Base-by-base conservation (phyloP, 148 eudicot species). In the Rhododendron simsii region DNA sequence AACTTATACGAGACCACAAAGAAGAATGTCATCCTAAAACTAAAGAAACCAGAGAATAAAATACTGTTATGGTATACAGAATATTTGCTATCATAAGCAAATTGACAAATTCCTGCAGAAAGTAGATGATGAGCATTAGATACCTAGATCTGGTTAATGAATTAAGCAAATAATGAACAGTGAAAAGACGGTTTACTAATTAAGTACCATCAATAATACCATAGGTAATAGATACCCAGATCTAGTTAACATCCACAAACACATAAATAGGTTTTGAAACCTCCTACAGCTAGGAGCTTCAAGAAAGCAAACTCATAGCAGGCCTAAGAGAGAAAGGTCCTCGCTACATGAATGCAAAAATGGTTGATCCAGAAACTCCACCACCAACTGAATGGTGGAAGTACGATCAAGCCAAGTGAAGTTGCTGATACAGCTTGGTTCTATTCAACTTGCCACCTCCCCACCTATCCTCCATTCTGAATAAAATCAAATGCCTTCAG, bases 51-150 rank as follows among this genome's bases (percentile, higher is more conserved):
- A 26, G 2, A 63, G 63, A 11, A 10, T 2, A 59, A 61, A 14
- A 61, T 1, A 39, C 39, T 23, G 16, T 8, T 1, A 37, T 23
- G 51, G 21, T 0, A 37, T 35, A 26, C 26, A 81, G 30, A 14
- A 20, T 33, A 81, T 82, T 61, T 37, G 33, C 7, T 61, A 82
- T 39, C 50, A 61, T 39, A 14, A 82, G 73, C 84, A 61, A 21
- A 39, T 82, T 23, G 71, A 82, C 84, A 30, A 61, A 81, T 59
- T 82, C 75, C 69, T 82, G 74, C 50, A 35, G 51, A n/a, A 82
- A 61, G 23, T 39, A 83, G 16, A 83, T n/a, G 76, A 45, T 67
- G 21, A 50, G 41, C 23, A 51, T 80, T 80, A 81, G 50, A 55
- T 16, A 16, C 23, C 61, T 7, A 55, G 18, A 55, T 55, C 23